Base-by-base conservation (phyloP, 2,329 filamentous ascomycete species). In the Sporothrix pallida region DNA sequence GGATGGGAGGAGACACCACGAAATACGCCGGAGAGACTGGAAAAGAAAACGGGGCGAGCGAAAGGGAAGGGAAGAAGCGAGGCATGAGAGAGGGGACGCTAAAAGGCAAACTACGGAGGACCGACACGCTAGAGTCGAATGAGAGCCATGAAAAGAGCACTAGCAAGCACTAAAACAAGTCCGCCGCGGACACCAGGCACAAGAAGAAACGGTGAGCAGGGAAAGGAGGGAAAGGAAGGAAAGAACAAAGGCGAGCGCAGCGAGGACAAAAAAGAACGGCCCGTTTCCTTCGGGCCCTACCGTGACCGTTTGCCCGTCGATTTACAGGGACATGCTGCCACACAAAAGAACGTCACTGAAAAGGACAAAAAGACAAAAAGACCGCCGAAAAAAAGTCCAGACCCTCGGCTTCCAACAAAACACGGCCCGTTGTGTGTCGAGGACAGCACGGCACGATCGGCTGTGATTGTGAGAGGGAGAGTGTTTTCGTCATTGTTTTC, bases 221-320 rank as follows among this genome's bases (percentile, higher is more conserved):
- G 23, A 26, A 26, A 26, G 23, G 23, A 26, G 23, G 23, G 23
- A 26, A 26, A 26, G 15, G 31, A 42, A 62, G 26, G 15, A 37
- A 42, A 42, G 60, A 44, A n/a, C n/a, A 37, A 37, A 37, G 31
- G 31, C 31, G 31, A 37, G 31, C 31, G 31, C 31, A 37, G 31
- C 7, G 37, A 23, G 23, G 12, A 13, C 23, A 12, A 67, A 13
- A 50, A 23, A 48, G 13, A 7, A 23, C 63, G 63, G 63, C 63
- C 63, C 63, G 46, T 67, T 31, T 67, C 63, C 20, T 42, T 31
- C 63, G 63, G 63, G 63, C 63, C 63, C 20, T 26, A 31, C 63
- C 63, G 63, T 10, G 8, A 12, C 46, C 63, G 44, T 17, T 67
- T 63, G 31, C 46, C 5, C 62, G 9, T 12, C 9, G 10, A 65